phyloP scores from a whole-genome alignment of 2,329 filamentous ascomycete genomes.

The Talaromyces amestolkiae region DNA sequence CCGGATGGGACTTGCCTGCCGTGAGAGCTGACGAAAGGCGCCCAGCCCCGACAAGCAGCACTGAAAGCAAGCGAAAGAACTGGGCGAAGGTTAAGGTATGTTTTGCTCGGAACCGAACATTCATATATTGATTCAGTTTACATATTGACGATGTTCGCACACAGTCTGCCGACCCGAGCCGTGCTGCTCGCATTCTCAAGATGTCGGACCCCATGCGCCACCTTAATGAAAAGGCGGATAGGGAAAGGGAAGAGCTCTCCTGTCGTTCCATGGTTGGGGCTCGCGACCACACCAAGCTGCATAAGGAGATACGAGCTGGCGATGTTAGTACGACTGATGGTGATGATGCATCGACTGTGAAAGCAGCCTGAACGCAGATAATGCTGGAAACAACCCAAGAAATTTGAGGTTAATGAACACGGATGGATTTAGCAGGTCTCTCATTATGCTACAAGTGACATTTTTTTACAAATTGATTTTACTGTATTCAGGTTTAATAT shows the following conservation, averaged over 20 bases:
- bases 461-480: not conserved
- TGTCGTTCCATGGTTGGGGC: not conserved
- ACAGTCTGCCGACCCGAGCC: constrained; percentile 12
- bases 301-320: not conserved
- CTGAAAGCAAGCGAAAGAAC: not conserved
- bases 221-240: not conserved
- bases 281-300: not conserved
- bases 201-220: not conserved
- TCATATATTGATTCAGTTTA: not conserved
- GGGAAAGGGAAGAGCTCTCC: not conserved
- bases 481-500: not conserved
- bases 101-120: not conserved
- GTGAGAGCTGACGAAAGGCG: not conserved
- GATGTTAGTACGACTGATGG: not conserved
- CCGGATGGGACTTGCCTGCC: not conserved
- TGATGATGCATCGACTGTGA: not conserved
- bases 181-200: constrained; percentile 1
- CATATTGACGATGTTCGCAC: not conserved
- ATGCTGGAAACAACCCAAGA: not conserved
- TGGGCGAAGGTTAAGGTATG: constrained; percentile 18
- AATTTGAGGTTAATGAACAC: not conserved
- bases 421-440: not conserved
- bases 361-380: not conserved
- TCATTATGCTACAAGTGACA: not conserved
- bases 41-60: not conserved